phyloP scores from a whole-genome alignment of 2,329 filamentous ascomycete species.

The Ambrosiella beaveri region DNA sequence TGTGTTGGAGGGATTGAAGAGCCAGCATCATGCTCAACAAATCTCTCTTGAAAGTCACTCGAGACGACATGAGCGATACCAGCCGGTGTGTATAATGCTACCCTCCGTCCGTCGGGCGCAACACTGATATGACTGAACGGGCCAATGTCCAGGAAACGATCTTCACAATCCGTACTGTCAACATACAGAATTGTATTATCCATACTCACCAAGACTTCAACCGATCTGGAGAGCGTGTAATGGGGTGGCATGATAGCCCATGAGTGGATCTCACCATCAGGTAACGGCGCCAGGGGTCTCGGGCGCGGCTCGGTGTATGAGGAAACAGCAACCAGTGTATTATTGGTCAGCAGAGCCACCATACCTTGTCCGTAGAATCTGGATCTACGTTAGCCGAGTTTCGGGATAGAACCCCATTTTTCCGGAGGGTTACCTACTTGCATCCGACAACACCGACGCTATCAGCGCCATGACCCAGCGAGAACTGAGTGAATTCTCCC shows the following conservation, averaged over 20 bases:
- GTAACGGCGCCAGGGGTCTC: constrained; percentile 58
- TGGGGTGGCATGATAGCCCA: constrained; percentile 82
- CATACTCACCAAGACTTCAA: constrained; percentile 80
- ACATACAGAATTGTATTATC: constrained; percentile 70
- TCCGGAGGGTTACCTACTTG: constrained; percentile 25
- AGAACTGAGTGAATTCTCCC: constrained; percentile 88
- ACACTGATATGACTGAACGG: constrained; percentile 83
- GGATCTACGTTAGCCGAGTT: not conserved
- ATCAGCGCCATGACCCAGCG: constrained; percentile 74
- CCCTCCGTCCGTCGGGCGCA: constrained; percentile 77
- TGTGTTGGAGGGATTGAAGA: constrained; percentile 74
- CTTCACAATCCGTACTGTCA: constrained; percentile 78
- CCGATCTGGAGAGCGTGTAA: constrained; percentile 76
- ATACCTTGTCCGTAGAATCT: constrained; percentile 82
- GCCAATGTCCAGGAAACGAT: constrained; percentile 76
- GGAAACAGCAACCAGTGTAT: constrained; percentile 69
- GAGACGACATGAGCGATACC: constrained; percentile 85
- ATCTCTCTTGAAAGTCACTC: constrained; percentile 80
- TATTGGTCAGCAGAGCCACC: constrained; percentile 79
- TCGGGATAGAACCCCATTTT: constrained; percentile 4
- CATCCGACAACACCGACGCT: constrained; percentile 77
- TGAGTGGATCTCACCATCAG: constrained; percentile 63
- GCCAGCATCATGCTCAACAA: constrained; percentile 81
- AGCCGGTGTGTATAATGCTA: constrained; percentile 70
- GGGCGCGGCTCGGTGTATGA: constrained; percentile 84